Base-by-base conservation (phyloP, 768 basidiomycete genomes). In the Suillus ampliporus region DNA sequence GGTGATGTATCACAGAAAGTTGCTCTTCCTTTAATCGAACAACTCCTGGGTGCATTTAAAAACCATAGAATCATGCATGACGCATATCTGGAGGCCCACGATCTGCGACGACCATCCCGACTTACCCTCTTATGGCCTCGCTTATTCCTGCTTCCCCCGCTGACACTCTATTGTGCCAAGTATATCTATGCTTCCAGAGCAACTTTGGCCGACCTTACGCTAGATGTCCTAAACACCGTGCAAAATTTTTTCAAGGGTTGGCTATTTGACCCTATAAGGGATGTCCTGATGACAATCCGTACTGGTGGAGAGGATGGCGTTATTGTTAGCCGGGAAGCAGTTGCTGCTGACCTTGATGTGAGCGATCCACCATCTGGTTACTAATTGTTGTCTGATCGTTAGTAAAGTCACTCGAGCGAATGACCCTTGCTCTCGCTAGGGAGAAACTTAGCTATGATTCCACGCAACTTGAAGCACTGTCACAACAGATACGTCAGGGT, bases 291-390 rank as follows among this genome's bases (percentile, higher is more conserved):
- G 66, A 98, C 97, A 0, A 86, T 99, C 23, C 82, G 94, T 54
- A 83, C 89, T 5, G 93, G 94, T 8, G 88, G 90, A 26, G 92
- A 91, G 44, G 86, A 84, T 19, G 86, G 87, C 1, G 80, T 89
- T 15, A 87, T 98, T 46, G 85, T 99, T 35, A 87, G 87, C 61
- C 84, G 84, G 62, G 91, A 94, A 68, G 94, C 91, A 23, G 87
- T 99, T 26, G 82, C 84, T 41, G 91, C 95, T 8, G 96, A 99
- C 73, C 73, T 97, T 47, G 86, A 93, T 67, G 93, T 94, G 71
- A 69, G 84, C 71, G 14, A 41, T 59, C 31, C 15, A 19, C 31
- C 47, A 57, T 50, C 37, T 35, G 26, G 31, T 56, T 37, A 44
- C 9, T 21, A 19, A 23, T 6, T 56, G 66, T 59, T 66, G 5